A percentile compares a stretch with the other conserved stretches of the same genome.
These are phyloP conservation scores for Skeletonema tropicum DNA, from an alignment of 108 stramenopile species.

Conservation along the genomic window DNA sequence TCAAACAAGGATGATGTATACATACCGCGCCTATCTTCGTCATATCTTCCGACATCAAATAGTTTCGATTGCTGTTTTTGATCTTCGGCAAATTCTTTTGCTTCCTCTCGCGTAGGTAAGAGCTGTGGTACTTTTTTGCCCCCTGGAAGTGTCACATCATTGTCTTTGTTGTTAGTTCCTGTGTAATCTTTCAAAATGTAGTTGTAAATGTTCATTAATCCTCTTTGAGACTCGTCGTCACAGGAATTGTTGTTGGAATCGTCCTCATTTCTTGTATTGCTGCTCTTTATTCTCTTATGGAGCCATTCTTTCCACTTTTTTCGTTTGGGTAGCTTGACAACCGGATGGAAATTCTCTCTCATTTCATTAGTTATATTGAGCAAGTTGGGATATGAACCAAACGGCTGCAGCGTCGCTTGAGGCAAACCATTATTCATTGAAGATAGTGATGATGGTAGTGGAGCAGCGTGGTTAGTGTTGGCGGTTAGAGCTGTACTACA, in stretches of 20 bases:
- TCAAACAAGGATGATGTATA: conserved; percentile 76
- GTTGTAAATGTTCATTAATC: conserved; percentile 37
- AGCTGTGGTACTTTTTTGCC: conserved; percentile 35
- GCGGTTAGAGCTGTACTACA: not conserved
- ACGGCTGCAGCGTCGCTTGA: conserved; percentile 39
- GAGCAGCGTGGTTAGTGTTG: not conserved
- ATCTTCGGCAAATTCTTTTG: conserved; percentile 22
- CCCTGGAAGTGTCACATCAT: conserved; percentile 3
- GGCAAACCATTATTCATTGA: too few species aligned
- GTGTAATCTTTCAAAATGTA: conserved; percentile 34
- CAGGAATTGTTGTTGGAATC: not conserved
- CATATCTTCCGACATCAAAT: conserved; percentile 68
- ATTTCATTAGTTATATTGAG: conserved; percentile 58
- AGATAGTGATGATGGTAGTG: not conserved
- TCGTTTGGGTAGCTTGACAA: conserved; percentile 56
- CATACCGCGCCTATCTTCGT: conserved; percentile 74
- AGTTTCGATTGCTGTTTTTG: conserved; percentile 13
- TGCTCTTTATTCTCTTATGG: conserved; percentile 12
- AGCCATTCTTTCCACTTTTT: not conserved
- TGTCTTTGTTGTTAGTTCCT: conserved; percentile 21
- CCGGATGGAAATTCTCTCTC: conserved; percentile 68
- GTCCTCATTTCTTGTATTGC: not conserved
- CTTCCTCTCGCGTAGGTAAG: conserved; percentile 29
- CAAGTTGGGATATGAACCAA: conserved; percentile 73
- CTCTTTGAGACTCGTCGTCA: not conserved